phyloP scores from a whole-genome alignment of 345 rosid species.

The Acer negundo region DNA sequence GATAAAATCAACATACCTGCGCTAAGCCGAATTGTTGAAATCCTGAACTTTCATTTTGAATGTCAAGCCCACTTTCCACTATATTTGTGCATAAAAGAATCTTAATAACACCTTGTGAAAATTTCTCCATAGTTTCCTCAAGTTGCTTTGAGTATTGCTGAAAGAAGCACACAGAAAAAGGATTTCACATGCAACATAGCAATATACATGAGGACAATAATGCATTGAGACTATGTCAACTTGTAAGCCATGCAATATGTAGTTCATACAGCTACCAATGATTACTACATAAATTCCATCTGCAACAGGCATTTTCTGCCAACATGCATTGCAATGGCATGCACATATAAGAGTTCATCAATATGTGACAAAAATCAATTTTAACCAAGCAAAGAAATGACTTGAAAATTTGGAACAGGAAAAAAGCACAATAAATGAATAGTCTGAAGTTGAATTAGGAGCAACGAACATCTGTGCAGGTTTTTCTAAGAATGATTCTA shows the following conservation, averaged over 20 bases:
- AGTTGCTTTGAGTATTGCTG: conserved; percentile 93
- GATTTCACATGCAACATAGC: background rate
- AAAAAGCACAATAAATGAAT: background rate
- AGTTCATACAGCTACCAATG: background rate
- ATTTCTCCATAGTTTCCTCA: conserved; percentile 94
- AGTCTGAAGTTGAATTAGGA: background rate
- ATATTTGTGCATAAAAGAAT: conserved; percentile 90
- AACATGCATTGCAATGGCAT: background rate
- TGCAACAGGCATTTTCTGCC: background rate
- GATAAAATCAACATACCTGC: no score
- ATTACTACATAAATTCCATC: background rate
- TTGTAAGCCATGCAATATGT: background rate
- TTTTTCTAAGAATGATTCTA: background rate
- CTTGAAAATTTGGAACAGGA: background rate
- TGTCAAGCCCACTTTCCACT: conserved; percentile 97
- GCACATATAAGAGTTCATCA: background rate
- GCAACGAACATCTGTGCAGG: background rate
- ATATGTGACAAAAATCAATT: background rate
- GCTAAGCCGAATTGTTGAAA: conserved; percentile 94
- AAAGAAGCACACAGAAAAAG: conserved; percentile 26
- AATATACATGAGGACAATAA: background rate
- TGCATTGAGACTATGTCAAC: background rate
- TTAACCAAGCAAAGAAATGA: background rate
- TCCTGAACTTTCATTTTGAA: conserved; percentile 97
- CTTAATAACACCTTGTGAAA: conserved; percentile 74